phyloP scores from a whole-genome alignment of 495 filamentous ascomycete species.

The Evansstolkia leycettana region DNA sequence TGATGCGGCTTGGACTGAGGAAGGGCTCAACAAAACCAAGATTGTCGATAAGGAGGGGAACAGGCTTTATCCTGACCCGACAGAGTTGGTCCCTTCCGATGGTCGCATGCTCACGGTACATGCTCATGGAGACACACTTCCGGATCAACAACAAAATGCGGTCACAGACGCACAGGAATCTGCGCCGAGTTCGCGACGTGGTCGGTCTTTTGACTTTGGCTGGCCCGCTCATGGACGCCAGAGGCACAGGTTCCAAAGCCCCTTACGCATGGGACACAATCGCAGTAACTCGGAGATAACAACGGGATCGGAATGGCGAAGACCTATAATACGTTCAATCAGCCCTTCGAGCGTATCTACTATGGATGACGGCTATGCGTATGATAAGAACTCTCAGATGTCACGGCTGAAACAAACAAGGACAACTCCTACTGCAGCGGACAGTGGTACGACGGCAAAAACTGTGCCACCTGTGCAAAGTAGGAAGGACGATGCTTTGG shows the following conservation, averaged over 20 bases:
- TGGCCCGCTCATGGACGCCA: slow-evolving; percentile 22
- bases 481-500: neutral
- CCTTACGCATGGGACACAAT: slow-evolving; percentile 14
- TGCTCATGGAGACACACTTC: slow-evolving; percentile 6
- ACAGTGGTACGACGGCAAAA: neutral
- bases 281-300: slow-evolving; percentile 16
- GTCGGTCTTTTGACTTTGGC: slow-evolving; percentile 18
- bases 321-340: slow-evolving; percentile 13
- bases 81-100: slow-evolving; percentile 11
- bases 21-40: slow-evolving; percentile 57
- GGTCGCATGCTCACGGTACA: slow-evolving; percentile 5
- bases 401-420: neutral
- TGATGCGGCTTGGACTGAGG: slow-evolving; percentile 76
- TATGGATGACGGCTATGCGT: slow-evolving; percentile 9
- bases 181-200: slow-evolving; percentile 16
- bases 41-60: slow-evolving; percentile 64
- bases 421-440: neutral
- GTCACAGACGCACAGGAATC: slow-evolving; percentile 7
- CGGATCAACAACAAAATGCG: slow-evolving; percentile 5
- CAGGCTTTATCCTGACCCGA: slow-evolving; percentile 47
- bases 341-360: slow-evolving; percentile 23
- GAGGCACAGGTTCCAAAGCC: slow-evolving; percentile 15
- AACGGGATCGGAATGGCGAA: slow-evolving; percentile 12
- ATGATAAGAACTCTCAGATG: slow-evolving; percentile 1
- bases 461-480: neutral